Evolutionary conservation across 169 alveolate species (phyloP).

Genomic region (Ichthyophthirius multifiliis): DNA sequence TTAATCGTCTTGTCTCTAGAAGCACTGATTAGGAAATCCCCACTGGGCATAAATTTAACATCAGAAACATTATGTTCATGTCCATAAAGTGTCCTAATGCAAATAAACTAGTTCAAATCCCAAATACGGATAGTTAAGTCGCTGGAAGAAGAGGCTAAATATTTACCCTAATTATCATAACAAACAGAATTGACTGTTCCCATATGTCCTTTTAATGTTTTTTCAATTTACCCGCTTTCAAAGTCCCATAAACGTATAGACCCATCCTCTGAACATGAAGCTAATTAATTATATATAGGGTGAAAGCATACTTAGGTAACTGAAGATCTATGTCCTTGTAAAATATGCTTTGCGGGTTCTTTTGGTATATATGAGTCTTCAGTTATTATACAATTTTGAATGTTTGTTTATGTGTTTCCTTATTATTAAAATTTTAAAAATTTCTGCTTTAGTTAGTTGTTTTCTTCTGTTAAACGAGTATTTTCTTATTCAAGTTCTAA

Average conservation of each 20-base stretch:
- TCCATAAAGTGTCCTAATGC: slow-evolving; percentile 78
- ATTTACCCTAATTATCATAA: slow-evolving; percentile 64
- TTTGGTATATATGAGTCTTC: slow-evolving; percentile 53
- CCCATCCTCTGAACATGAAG: slow-evolving; percentile 86
- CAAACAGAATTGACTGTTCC: slow-evolving; percentile 60
- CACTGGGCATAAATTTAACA: slow-evolving; percentile 76
- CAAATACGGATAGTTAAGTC: slow-evolving; percentile 85
- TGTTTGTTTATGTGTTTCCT: neutral
- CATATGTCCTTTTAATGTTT: slow-evolving; percentile 78
- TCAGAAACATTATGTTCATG: slow-evolving; percentile 86
- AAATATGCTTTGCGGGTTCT: slow-evolving; percentile 49
- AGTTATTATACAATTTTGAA: slow-evolving; percentile 7
- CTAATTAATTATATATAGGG: slow-evolving; percentile 69
- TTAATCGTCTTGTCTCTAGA: slow-evolving; percentile 83
- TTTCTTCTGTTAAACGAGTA: slow-evolving; percentile 56
- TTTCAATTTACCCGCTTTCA: slow-evolving; percentile 72
- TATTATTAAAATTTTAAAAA: too few species aligned
- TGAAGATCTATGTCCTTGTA: slow-evolving; percentile 76
- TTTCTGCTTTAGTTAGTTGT: slow-evolving; percentile 40
- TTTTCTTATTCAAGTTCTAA: slow-evolving; percentile 58
- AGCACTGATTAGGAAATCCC: slow-evolving; percentile 77
- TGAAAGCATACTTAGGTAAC: slow-evolving; percentile 80
- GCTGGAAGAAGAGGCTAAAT: slow-evolving; percentile 81
- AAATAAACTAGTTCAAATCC: slow-evolving; percentile 56
- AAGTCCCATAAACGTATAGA: slow-evolving; percentile 89